Conservation (phyloP, 1,284 basidiomycete genomes). For the Ustilago trichophora region DNA sequence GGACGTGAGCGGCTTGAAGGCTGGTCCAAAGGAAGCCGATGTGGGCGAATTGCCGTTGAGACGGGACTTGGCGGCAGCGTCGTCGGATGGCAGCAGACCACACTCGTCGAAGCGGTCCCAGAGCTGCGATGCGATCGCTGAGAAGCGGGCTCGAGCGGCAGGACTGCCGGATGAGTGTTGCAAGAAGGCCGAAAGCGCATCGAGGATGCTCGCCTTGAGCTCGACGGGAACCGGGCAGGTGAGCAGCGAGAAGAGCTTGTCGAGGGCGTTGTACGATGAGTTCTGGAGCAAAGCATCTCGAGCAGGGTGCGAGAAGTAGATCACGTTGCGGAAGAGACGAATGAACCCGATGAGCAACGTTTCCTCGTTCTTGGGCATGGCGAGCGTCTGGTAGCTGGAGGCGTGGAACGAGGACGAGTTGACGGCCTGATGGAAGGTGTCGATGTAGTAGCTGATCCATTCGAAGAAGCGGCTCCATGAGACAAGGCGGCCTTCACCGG, state of each 20-base stretch:
- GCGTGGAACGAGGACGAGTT: conserved; percentile 32
- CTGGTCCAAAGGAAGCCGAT: conserved; percentile 22
- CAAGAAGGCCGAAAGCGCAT: conserved; percentile 81
- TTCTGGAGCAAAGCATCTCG: conserved; percentile 81
- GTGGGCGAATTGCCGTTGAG: background rate
- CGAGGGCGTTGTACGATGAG: conserved; percentile 76
- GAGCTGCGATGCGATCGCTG: conserved; percentile 78
- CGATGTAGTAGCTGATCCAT: conserved; percentile 65
- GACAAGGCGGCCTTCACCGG: conserved; percentile 54
- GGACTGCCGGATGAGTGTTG: conserved; percentile 28
- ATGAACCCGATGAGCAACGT: conserved; percentile 82
- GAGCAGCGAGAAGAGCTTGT: conserved; percentile 73
- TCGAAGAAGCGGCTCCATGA: conserved; percentile 64
- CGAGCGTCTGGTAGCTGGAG: conserved; percentile 40
- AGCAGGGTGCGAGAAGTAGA: conserved; percentile 79
- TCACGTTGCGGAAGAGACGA: conserved; percentile 81
- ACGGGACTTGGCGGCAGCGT: conserved; percentile 23
- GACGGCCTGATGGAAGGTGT: conserved; percentile 52
- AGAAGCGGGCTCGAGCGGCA: conserved; percentile 22
- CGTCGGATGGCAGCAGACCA: conserved; percentile 29
- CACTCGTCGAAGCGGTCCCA: conserved; percentile 82
- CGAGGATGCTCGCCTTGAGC: conserved; percentile 86
- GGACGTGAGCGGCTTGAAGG: conserved; percentile 32
- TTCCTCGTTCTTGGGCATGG: conserved; percentile 79
- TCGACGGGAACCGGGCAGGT: conserved; percentile 75